Evolutionary conservation across 805 yeast genomes (phyloP).

Genomic region (Yamadazyma tumulicola): DNA sequence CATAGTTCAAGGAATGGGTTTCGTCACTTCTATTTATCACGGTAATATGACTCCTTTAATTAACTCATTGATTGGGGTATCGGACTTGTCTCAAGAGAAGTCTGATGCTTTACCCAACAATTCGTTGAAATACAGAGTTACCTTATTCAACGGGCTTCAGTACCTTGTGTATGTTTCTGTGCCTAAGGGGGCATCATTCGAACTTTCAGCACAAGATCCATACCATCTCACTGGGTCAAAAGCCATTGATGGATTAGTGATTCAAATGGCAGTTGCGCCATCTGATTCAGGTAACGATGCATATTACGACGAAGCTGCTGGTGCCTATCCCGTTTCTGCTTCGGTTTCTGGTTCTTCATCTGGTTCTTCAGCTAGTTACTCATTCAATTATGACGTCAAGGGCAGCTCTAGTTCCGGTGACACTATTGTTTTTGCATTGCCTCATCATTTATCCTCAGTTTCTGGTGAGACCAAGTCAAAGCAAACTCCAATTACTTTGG

Average conservation of each 20-base stretch:
- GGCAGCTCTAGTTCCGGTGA: constrained; percentile 48
- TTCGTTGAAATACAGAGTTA: constrained; percentile 51
- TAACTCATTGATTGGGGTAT: constrained; percentile 24
- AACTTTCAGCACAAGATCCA: constrained; percentile 27
- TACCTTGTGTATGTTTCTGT: constrained; percentile 69
- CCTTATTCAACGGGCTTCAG: constrained; percentile 49
- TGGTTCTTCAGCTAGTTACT: constrained; percentile 46
- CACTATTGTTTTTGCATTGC: constrained; percentile 50
- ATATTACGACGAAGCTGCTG: constrained; percentile 64
- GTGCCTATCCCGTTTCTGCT: constrained; percentile 56
- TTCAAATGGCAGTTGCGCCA: constrained; percentile 37
- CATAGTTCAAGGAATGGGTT: constrained; percentile 79
- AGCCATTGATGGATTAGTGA: constrained; percentile 43
- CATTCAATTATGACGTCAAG: constrained; percentile 44
- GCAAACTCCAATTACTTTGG: constrained; percentile 40
- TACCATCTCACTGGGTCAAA: constrained; percentile 42
- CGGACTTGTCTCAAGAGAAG: constrained; percentile 20
- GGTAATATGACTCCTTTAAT: constrained; percentile 48
- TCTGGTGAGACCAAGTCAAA: constrained; percentile 20
- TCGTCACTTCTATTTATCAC: constrained; percentile 61
- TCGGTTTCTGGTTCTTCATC: constrained; percentile 44
- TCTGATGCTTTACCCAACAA: constrained; percentile 32
- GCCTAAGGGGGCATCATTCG: constrained; percentile 31
- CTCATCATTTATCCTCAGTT: constrained; percentile 48
- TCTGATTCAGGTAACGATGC: constrained; percentile 26